Percentiles rank a stretch among this genome's conserved stretches.
These are phyloP conservation scores for Musa schizocarpa DNA, from an alignment of 176 grass and related monocot genomes.

Conservation along the genomic window DNA sequence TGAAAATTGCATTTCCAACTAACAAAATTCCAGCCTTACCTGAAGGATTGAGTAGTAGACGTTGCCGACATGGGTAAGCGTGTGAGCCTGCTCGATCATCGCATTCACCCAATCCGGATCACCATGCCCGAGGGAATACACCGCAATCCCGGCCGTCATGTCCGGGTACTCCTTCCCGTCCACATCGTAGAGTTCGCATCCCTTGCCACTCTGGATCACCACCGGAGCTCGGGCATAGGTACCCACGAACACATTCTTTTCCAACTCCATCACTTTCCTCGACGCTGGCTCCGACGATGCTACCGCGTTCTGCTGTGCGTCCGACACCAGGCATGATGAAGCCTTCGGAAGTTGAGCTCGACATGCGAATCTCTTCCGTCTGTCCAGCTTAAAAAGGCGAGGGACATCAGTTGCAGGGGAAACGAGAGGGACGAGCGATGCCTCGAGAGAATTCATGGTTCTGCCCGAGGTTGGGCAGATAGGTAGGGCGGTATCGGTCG, in stretches of 20 bases:
- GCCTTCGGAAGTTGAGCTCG: not conserved
- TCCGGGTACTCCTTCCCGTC: constrained; percentile 76
- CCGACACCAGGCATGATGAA: not conserved
- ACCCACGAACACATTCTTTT: constrained; percentile 46
- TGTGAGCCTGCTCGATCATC: constrained; percentile 23
- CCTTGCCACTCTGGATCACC: constrained; percentile 43
- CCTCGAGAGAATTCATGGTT: not conserved
- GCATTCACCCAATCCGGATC: constrained; percentile 39
- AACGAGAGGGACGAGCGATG: not conserved
- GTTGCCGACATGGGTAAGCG: constrained; percentile 63
- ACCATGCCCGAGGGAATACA: constrained; percentile 58
- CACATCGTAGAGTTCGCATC: constrained; percentile 62
- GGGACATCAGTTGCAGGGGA: not conserved
- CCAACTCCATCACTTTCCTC: constrained; percentile 36
- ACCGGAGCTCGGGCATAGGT: constrained; percentile 58
- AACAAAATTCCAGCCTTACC: constrained; percentile 16
- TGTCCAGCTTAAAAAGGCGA: not conserved
- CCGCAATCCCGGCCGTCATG: constrained; percentile 74
- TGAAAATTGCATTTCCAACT: not conserved
- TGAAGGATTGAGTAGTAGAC: constrained; percentile 50
- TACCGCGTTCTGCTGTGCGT: not conserved
- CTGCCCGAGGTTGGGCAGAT: not conserved
- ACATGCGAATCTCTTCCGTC: not conserved
- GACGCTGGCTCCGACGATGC: constrained; percentile 31
- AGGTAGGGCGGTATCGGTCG: no score